A percentile compares a stretch with the other conserved stretches of the same genome.
Conservation (phyloP, 2,329 filamentous ascomycete genomes). For the Fusarium coffeatum region DNA sequence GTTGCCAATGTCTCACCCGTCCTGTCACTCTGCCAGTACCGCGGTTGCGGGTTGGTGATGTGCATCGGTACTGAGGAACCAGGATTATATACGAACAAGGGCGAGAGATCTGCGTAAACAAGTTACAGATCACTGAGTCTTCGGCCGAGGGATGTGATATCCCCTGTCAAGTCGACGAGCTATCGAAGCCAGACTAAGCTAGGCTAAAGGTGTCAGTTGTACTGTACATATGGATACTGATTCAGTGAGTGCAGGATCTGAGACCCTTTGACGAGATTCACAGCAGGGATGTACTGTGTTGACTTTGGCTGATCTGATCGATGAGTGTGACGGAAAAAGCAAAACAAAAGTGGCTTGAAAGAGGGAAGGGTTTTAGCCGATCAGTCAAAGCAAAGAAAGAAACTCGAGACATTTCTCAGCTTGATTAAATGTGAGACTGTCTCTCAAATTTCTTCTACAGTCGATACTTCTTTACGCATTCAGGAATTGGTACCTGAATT, state of each 20-base stretch:
- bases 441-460: background rate
- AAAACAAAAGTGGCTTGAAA: slow-evolving; percentile 8
- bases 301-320: background rate
- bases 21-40: slow-evolving; percentile 39
- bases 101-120: slow-evolving; percentile 26
- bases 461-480: slow-evolving; percentile 11
- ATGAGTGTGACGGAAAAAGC: slow-evolving; percentile 16
- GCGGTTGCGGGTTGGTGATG: slow-evolving; percentile 25
- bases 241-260: slow-evolving; percentile 42
- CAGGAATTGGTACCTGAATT: background rate
- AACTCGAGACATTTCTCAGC: slow-evolving; percentile 32
- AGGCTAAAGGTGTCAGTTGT: slow-evolving; percentile 22
- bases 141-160: slow-evolving; percentile 12
- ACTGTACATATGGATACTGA: slow-evolving; percentile 12
- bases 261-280: slow-evolving; percentile 33
- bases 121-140: slow-evolving; percentile 14
- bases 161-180: slow-evolving; percentile 13
- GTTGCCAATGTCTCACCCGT: slow-evolving; percentile 27
- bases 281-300: slow-evolving; percentile 22
- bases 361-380: slow-evolving; percentile 10
- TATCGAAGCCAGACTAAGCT: slow-evolving; percentile 3
- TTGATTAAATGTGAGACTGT: slow-evolving; percentile 20
- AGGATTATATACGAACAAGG: slow-evolving; percentile 20
- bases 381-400: slow-evolving; percentile 12
- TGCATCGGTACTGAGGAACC: background rate